These are phyloP conservation scores for Binderoboletus segoi DNA, from an alignment of 1,284 basidiomycete genomes.

Conservation along the genomic window DNA sequence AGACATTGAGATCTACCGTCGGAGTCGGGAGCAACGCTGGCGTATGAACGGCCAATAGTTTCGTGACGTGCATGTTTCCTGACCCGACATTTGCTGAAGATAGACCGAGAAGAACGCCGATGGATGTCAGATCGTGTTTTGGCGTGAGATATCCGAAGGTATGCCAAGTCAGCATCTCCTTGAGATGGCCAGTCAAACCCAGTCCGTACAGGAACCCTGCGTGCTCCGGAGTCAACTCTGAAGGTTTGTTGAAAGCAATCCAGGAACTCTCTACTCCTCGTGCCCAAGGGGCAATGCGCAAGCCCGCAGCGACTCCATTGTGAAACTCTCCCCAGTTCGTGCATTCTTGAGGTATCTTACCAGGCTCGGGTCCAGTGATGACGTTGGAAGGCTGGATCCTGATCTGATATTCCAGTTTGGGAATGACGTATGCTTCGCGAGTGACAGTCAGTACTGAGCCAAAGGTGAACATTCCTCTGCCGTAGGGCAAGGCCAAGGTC, in stretches of 20 bases:
- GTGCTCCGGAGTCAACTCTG: constrained; percentile 85
- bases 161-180: constrained; percentile 86
- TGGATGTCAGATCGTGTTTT: constrained; percentile 93
- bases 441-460: constrained; percentile 72
- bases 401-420: constrained; percentile 79
- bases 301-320: constrained; percentile 91
- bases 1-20: constrained; percentile 86
- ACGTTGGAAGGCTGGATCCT: constrained; percentile 73
- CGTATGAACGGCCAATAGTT: constrained; percentile 90
- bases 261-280: constrained; percentile 85
- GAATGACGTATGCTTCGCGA: constrained; percentile 77
- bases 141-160: constrained; percentile 91
- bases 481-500: constrained; percentile 83
- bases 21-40: constrained; percentile 89
- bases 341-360: constrained; percentile 70
- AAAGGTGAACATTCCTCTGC: constrained; percentile 87
- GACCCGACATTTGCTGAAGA: constrained; percentile 91
- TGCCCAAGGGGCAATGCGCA: constrained; percentile 82
- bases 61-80: constrained; percentile 85
- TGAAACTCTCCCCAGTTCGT: constrained; percentile 96
- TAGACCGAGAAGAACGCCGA: constrained; percentile 90
- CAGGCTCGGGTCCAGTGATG: constrained; percentile 61
- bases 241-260: constrained; percentile 91
- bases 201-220: constrained; percentile 95
- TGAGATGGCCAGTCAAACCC: constrained; percentile 89